Percentiles rank a stretch among this genome's conserved stretches.
These are phyloP conservation scores for Withania somnifera DNA, from an alignment of 305 asterid species.

Conservation along the genomic window DNA sequence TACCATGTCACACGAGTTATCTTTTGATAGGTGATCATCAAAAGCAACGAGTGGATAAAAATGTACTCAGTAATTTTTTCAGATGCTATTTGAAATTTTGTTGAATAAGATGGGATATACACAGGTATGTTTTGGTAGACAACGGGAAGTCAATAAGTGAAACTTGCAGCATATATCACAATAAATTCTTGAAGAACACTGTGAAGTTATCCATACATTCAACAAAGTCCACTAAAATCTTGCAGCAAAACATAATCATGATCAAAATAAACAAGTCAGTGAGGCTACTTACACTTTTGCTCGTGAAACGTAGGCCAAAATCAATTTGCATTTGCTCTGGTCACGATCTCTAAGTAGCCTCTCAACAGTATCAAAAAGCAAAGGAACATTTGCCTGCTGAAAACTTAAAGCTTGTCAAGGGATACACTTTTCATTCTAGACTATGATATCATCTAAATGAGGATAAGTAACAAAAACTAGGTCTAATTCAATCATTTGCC, in stretches of 20 bases:
- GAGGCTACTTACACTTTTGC: conserved; percentile 56
- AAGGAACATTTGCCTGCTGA: conserved; percentile 75
- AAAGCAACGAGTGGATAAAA: background rate
- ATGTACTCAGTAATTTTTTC: background rate
- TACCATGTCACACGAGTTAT: background rate
- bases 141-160: background rate
- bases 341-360: conserved; percentile 38
- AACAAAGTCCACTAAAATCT: background rate
- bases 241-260: background rate
- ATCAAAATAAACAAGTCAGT: background rate
- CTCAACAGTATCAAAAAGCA: conserved; percentile 67
- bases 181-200: background rate
- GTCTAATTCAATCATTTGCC: background rate
- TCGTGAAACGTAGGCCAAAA: conserved; percentile 79
- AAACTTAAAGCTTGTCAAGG: conserved; percentile 70
- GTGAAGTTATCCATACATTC: background rate
- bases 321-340: conserved; percentile 54
- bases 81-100: background rate
- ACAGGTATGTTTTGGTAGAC: background rate
- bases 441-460: background rate
- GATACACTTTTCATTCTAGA: background rate
- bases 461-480: background rate
- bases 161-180: background rate
- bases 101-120: background rate
- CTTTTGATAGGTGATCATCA: background rate